Conservation (phyloP, 2,329 filamentous ascomycete genomes). For the Aspergillus viridinutans region DNA sequence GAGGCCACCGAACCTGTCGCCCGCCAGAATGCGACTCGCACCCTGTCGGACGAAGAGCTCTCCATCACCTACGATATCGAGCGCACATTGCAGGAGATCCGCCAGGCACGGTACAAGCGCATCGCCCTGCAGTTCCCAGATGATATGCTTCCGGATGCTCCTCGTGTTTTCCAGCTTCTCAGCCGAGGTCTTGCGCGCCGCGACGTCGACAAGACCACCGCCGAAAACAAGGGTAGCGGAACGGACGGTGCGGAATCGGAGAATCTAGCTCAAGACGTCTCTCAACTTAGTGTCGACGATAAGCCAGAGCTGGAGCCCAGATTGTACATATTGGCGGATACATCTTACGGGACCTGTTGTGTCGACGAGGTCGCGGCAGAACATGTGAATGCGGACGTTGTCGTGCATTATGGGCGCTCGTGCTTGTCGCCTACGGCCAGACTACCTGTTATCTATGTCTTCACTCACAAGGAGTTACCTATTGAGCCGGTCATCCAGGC, state of each 20-base stretch:
- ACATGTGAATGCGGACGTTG: conserved; percentile 82
- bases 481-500: conserved; percentile 54
- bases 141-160: conserved; percentile 81
- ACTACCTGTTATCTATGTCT: conserved; percentile 85
- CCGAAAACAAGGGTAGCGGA: conserved; percentile 10
- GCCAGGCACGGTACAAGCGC: conserved; percentile 64
- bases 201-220: conserved; percentile 14
- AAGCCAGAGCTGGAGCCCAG: conserved; percentile 28
- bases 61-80: conserved; percentile 76
- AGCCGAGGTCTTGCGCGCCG: conserved; percentile 46
- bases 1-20: conserved; percentile 48
- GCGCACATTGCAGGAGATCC: conserved; percentile 72
- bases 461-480: conserved; percentile 69
- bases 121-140: conserved; percentile 96
- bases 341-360: conserved; percentile 94
- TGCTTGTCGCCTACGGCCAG: conserved; percentile 87
- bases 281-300: conserved; percentile 23
- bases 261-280: conserved; percentile 21
- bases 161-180: conserved; percentile 69
- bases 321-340: conserved; percentile 87
- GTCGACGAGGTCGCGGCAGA: conserved; percentile 96
- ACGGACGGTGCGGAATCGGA: conserved; percentile 10
- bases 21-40: conserved; percentile 27
- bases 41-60: conserved; percentile 64
- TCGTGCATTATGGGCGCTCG: conserved; percentile 89